Evolutionary conservation across 2,329 filamentous ascomycete species (phyloP).

Genomic region (Paraphoma sp.): DNA sequence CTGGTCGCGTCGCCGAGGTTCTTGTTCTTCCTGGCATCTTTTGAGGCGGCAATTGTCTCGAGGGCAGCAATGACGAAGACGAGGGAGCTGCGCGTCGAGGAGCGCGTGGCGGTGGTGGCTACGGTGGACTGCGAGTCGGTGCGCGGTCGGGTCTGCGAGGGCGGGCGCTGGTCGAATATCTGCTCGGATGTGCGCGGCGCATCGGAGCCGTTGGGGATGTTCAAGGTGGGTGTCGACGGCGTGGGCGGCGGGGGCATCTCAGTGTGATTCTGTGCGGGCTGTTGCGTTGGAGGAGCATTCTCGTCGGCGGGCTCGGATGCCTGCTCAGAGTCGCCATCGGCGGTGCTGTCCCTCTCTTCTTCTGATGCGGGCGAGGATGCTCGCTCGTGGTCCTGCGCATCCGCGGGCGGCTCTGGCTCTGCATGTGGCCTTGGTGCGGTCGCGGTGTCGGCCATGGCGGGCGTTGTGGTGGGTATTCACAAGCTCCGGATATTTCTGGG

Average conservation of each 20-base stretch:
- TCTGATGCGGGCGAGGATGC: constrained; percentile 4
- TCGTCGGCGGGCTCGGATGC: constrained; percentile 20
- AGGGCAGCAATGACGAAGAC: constrained; percentile 95
- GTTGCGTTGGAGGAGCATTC: constrained; percentile 17
- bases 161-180: constrained; percentile 43
- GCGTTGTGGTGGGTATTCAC: constrained; percentile 13
- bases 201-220: constrained; percentile 32
- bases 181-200: constrained; percentile 42
- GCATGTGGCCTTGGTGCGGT: constrained; percentile 16
- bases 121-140: constrained; percentile 67
- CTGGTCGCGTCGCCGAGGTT: constrained; percentile 82
- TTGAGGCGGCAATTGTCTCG: constrained; percentile 88
- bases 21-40: constrained; percentile 87
- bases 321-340: constrained; percentile 26
- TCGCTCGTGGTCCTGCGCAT: constrained; percentile 17
- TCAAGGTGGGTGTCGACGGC: constrained; percentile 30
- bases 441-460: constrained; percentile 46
- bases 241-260: constrained; percentile 27
- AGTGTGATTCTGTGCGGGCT: constrained; percentile 19
- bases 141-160: constrained; percentile 50
- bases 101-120: constrained; percentile 57
- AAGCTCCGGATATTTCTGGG: constrained; percentile 18
- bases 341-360: constrained; percentile 13
- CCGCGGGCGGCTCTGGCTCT: constrained; percentile 14
- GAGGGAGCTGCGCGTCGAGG: constrained; percentile 83